phyloP scores from a whole-genome alignment of 2,329 filamentous ascomycete genomes.

The Blumeriella jaapii region DNA sequence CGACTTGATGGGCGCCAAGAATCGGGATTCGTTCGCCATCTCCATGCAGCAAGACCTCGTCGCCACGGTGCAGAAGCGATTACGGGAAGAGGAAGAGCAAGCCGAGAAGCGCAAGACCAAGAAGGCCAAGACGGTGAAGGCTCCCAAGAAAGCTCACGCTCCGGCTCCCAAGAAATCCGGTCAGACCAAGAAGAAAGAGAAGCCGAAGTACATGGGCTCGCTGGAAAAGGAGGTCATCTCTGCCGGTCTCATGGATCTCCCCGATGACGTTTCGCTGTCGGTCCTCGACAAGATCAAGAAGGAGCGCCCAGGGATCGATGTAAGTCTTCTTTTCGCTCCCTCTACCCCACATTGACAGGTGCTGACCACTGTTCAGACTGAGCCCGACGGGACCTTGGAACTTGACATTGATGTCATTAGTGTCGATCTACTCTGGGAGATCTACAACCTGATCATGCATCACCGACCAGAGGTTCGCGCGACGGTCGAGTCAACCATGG shows the following conservation, averaged over 20 bases:
- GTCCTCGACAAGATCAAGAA: slow-evolving; percentile 85
- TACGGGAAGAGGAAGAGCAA: slow-evolving; percentile 38
- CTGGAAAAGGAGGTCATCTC: slow-evolving; percentile 89
- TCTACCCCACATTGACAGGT: slow-evolving; percentile 14
- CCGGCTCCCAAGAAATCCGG: slow-evolving; percentile 32
- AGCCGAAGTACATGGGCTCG: slow-evolving; percentile 49
- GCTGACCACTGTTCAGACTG: slow-evolving; percentile 27
- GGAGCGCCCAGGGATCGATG: slow-evolving; percentile 63
- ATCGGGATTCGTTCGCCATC: slow-evolving; percentile 37
- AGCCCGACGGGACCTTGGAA: slow-evolving; percentile 44
- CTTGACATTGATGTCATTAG: slow-evolving; percentile 48
- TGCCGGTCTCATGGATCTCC: slow-evolving; percentile 69
- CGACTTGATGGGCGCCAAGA: slow-evolving; percentile 38
- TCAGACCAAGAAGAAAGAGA: no score
- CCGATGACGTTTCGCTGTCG: slow-evolving; percentile 63
- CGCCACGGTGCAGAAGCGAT: slow-evolving; percentile 46
- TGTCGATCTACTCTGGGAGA: slow-evolving; percentile 40
- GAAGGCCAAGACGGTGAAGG: slow-evolving; percentile 40
- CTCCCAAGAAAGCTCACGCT: slow-evolving; percentile 28
- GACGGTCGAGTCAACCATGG: slow-evolving; percentile 13
- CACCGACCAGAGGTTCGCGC: slow-evolving; percentile 36
- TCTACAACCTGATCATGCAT: slow-evolving; percentile 40
- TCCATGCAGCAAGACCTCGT: slow-evolving; percentile 41
- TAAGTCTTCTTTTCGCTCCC: slow-evolving; percentile 22
- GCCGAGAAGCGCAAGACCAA: slow-evolving; percentile 32